phyloP scores from a whole-genome alignment of 2,329 filamentous ascomycete genomes.

The Penicillium sp. region DNA sequence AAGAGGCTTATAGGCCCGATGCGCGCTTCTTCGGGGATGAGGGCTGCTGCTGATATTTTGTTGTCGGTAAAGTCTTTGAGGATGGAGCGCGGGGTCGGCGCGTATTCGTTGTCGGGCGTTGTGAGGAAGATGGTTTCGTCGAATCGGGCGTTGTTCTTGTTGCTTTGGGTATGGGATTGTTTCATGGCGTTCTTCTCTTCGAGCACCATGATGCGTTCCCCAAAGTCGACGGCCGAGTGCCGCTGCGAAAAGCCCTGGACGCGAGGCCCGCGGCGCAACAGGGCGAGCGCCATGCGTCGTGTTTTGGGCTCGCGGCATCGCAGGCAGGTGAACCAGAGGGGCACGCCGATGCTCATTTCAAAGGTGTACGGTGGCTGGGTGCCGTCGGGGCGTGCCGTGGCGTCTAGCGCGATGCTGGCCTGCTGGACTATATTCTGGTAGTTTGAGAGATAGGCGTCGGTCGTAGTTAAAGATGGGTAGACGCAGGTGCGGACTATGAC shows the following conservation, averaged over 20 bases:
- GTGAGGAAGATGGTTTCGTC: neutral
- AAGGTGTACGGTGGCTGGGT: slow-evolving; percentile 29
- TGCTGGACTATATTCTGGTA: slow-evolving; percentile 7
- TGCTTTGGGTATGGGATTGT: neutral
- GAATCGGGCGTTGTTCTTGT: neutral
- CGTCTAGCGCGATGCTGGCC: slow-evolving; percentile 14
- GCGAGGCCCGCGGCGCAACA: slow-evolving; percentile 22
- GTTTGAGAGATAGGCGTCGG: slow-evolving; percentile 20
- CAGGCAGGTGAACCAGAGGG: slow-evolving; percentile 29
- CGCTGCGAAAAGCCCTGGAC: slow-evolving; percentile 28
- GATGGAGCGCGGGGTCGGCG: neutral
- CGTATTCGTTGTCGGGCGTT: neutral
- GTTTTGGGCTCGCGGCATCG: slow-evolving; percentile 29
- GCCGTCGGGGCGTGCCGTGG: slow-evolving; percentile 20
- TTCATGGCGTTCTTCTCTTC: slow-evolving; percentile 24
- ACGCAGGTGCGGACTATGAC: slow-evolving; percentile 22
- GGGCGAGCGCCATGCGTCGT: slow-evolving; percentile 25
- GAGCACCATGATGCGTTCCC: slow-evolving; percentile 25
- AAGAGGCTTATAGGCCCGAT: slow-evolving; percentile 24
- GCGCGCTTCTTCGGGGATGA: slow-evolving; percentile 25
- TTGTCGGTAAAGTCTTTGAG: neutral
- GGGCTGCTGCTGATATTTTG: neutral
- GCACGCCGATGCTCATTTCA: slow-evolving; percentile 26
- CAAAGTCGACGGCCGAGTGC: slow-evolving; percentile 16
- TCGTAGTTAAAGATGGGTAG: slow-evolving; percentile 19